Base-by-base conservation (phyloP, 352 stramenopile genomes). In the Pythium insidiosum region DNA sequence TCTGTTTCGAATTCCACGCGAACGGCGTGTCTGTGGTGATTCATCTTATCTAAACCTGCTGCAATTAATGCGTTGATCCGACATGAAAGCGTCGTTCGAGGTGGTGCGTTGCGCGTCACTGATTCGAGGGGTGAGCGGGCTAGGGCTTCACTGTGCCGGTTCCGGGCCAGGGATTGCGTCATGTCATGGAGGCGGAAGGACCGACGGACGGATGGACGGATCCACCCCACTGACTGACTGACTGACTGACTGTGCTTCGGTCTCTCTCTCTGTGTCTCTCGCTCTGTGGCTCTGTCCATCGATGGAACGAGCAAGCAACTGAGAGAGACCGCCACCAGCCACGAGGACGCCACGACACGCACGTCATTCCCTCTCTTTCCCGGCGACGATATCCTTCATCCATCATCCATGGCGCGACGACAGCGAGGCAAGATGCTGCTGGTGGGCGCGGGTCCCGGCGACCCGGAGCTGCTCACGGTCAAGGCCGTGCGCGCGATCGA, bases 381-480 rank as follows among this genome's bases (percentile, higher is more conserved):
- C n/a, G n/a, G n/a, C n/a, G 5, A 20, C 15, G 20, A 41, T 16
- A 21, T 20, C 23, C 39, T 3, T 19, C 16, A 29, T 6, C 30
- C 30, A 31, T 13, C 19, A 38, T 10, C 5, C 1, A 40, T 26
- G 40, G 13, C 26, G 15, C 5, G 13, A 47, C 1, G 15, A 46
- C 25, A 23, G 7, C 45, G 42, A 28, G 68, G 56, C 47, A 82
- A 80, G 61, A 83, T 88, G 61, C 47, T 73, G 55, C 64, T 93
- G 25, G 78, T 98, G 9, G 94, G 91, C 50, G 87, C 89, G 0
- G 94, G 94, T 9, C 94, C 92, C 0, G 95, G 95, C 20, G 89
- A 97, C 63, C 91, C 91, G 15, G 88, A 98, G 47, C 66, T 99
- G 25, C 78, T 99, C 33, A 99, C 95, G 33, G 28, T 98, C 38